These are phyloP conservation scores for Taphrina populina DNA, from an alignment of 1,139 yeast genomes.

Conservation along the genomic window DNA sequence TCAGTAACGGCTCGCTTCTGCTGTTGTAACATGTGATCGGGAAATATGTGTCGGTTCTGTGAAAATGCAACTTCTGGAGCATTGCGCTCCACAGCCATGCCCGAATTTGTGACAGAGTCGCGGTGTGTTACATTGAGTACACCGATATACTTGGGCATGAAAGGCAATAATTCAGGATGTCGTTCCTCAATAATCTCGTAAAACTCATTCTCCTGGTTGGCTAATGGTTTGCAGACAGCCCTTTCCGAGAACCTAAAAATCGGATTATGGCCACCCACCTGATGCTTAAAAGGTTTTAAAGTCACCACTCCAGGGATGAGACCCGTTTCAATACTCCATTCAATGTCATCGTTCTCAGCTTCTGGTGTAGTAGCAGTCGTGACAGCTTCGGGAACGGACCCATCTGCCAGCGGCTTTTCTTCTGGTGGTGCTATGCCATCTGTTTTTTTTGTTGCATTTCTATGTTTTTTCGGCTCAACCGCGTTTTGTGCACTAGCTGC, in stretches of 20 bases:
- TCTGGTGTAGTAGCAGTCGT: too few relatives aligned
- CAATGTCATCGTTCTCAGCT: constrained; percentile 32
- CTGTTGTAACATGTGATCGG: constrained; percentile 31
- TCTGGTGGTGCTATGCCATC: too few relatives aligned
- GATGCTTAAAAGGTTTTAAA: constrained; percentile 75
- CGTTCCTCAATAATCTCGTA: constrained; percentile 80
- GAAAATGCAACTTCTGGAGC: constrained; percentile 37
- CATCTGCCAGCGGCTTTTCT: too few relatives aligned
- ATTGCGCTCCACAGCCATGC: neutral
- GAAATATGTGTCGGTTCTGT: constrained; percentile 36
- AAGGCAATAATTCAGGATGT: constrained; percentile 72
- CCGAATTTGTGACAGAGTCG: constrained; percentile 37
- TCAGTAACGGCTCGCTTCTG: neutral
- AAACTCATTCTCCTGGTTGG: constrained; percentile 84
- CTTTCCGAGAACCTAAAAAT: constrained; percentile 84
- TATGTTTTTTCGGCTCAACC: too few relatives aligned
- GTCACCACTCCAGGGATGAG: constrained; percentile 30
- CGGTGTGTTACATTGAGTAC: constrained; percentile 86
- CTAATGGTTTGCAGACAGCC: constrained; percentile 94
- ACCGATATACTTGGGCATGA: constrained; percentile 93
- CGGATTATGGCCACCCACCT: constrained; percentile 98
- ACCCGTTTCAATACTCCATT: constrained; percentile 29
- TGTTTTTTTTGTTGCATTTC: too few relatives aligned
- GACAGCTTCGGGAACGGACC: too few relatives aligned
- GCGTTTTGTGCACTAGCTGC: too few relatives aligned